Evolutionary conservation across 1,139 yeast species (phyloP), one percentile per base, ranked within the genome.

Genomic region (Kazachstania sp.): DNA sequence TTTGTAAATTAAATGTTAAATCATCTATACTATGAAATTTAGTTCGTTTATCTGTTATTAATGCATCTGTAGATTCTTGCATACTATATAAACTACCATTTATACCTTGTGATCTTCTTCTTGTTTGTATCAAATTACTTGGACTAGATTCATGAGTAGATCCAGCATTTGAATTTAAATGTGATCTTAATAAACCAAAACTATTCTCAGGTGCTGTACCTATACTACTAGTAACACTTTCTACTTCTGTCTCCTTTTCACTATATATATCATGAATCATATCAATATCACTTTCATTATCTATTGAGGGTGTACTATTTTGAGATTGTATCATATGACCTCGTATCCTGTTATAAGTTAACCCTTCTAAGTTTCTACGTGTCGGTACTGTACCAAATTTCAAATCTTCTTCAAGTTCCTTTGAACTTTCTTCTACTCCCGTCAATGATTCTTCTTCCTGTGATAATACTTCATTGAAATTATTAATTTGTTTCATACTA

Each of bases 281-380:
- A 34, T 60, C 63, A 1, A 60, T 55, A 41, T 62, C 66, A 39
- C 64, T 60, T 7, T 50, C 54, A 28, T 50, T 52, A 36, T 52
- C 52, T 16, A 48, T 46, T 9, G 60, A 56, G 4, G 44, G 51
- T 7, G 56, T 43, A 18, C 54, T 52, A 3, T 30, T 26, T 5
- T 31, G 9, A 2, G 51, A 50, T n/a, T 12, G 30, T 15, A 44
- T 41, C 26, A 15, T 31, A 5, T 35, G n/a, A 23, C 37, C 36
- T 13, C 28, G 13, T 16, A 16, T 50, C 47, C 19, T 47, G 2
- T 15, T 20, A 9, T 6, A 12, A 8, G 15, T 32, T 2, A 18
- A 15, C 5, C 12, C 19, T 3, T 18, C 36, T 4, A 15, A 4
- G 11, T 12, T 26, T 6, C 20, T 13, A 4, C 32, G 11, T 29